Evolutionary conservation across 2,329 filamentous ascomycete genomes (phyloP), one percentile per base, ranked within the genome.

Genomic region (Neofusicoccum ribis): DNA sequence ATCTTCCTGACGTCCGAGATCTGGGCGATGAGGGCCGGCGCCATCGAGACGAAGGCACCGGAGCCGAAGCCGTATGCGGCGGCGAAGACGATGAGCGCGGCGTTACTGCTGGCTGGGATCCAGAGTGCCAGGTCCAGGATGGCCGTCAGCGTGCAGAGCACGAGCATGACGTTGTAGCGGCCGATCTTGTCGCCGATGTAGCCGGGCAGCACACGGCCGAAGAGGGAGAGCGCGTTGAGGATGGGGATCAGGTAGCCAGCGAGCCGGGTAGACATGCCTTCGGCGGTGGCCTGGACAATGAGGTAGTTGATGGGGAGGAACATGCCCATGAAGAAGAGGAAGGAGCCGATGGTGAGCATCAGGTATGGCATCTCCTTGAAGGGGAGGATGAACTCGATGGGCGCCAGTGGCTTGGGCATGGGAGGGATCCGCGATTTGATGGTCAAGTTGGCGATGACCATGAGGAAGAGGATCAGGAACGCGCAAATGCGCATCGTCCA

Each of bases 1-100:
- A 93, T 88, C 73, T 91, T 83, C 20, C 85, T 81, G 43, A 91
- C 84, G 51, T 91, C 88, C 1, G 86, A 88, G 67, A 92, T 89
- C 71, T 92, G 89, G 1, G 88, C 89, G 23, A 93, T 80, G 14
- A 90, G 79, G 0, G 88, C 84, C 0, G 90, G 88, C 0, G 81
- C 81, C 17, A 92, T 78, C 0, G 85, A 85, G 41, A 90, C 85
- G 70, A 88, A 90, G 2, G 86, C 85, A 12, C 90, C 90, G 0
- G 86, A 88, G 14, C 83, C 83, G 73, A 92, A 91, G 17, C 89
- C 90, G 69, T 90, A 92, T 6, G 91, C 76, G n/a, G 84, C 80
- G 12, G 85, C 83, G 73, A 91, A 92, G 41, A 87, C 80, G 58
- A 91, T 83, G 65, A 89, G 85, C 1, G 85, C 83, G 17, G 83